Conservation (phyloP, 305 asterid species). For the Fraxinus velutina region DNA sequence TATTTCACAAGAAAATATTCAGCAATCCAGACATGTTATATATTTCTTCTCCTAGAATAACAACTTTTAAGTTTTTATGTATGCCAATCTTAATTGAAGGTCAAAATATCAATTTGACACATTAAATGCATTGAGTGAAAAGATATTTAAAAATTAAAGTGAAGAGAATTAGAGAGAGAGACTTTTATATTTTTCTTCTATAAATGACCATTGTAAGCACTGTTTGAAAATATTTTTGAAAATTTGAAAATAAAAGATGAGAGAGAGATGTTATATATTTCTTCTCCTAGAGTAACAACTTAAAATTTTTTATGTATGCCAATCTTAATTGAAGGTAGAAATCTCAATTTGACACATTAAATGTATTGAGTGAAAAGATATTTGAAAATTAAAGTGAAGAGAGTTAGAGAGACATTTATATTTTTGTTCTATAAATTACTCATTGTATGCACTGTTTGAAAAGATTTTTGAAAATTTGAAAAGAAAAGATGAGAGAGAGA, state of each 20-base stretch:
- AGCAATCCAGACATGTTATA: not conserved
- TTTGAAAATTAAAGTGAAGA: not conserved
- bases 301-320: not conserved
- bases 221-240: not conserved
- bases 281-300: not conserved
- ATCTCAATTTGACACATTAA: not conserved
- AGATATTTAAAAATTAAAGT: not conserved
- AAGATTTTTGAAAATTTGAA: not conserved
- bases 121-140: not conserved
- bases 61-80: not conserved
- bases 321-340: not conserved
- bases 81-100: not conserved
- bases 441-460: not conserved
- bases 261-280: not conserved
- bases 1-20: not conserved
- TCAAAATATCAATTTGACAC: not conserved
- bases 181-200: not conserved
- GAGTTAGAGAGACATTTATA: not conserved
- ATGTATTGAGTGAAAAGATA: not conserved
- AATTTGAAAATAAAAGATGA: not conserved
- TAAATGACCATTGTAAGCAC: not conserved
- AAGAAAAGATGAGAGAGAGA: not conserved
- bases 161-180: not conserved
- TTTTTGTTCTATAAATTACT: not conserved
- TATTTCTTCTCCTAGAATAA: not conserved